Evolutionary conservation across 2,329 filamentous ascomycete genomes (phyloP).

Genomic region (Talaromyces pinophilus): DNA sequence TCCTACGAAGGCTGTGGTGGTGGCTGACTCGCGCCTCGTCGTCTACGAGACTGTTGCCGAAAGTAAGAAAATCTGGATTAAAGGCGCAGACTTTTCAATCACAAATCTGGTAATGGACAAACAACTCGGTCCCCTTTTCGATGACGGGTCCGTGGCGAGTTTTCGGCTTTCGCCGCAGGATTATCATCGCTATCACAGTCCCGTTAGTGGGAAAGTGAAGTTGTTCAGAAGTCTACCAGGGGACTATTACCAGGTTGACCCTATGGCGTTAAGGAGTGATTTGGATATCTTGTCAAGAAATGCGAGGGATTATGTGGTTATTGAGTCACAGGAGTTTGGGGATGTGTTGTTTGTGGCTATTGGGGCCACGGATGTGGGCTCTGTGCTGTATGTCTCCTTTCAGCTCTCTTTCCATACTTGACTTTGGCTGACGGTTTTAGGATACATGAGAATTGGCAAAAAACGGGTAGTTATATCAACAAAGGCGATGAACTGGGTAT

Average conservation of each 20-base stretch:
- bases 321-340: slow-evolving; percentile 44
- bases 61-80: slow-evolving; percentile 45
- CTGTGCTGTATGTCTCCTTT: slow-evolving; percentile 38
- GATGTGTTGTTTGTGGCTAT: slow-evolving; percentile 48
- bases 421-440: slow-evolving; percentile 25
- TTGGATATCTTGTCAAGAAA: slow-evolving; percentile 45
- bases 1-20: slow-evolving; percentile 33
- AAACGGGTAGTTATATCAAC: slow-evolving; percentile 34
- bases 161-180: slow-evolving; percentile 49
- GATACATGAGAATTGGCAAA: slow-evolving; percentile 38
- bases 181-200: slow-evolving; percentile 51
- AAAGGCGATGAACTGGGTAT: slow-evolving; percentile 46
- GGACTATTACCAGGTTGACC: slow-evolving; percentile 49
- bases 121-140: slow-evolving; percentile 37
- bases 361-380: slow-evolving; percentile 44
- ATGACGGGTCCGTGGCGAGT: slow-evolving; percentile 42
- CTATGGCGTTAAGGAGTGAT: slow-evolving; percentile 34
- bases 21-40: slow-evolving; percentile 43
- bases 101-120: slow-evolving; percentile 41
- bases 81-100: slow-evolving; percentile 48
- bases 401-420: not conserved
- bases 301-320: slow-evolving; percentile 41
- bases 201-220: slow-evolving; percentile 44
- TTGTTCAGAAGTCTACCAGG: slow-evolving; percentile 44
- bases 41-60: slow-evolving; percentile 39